Conservation (phyloP, 2,329 filamentous ascomycete species). For the Diplocarpon rosae region DNA sequence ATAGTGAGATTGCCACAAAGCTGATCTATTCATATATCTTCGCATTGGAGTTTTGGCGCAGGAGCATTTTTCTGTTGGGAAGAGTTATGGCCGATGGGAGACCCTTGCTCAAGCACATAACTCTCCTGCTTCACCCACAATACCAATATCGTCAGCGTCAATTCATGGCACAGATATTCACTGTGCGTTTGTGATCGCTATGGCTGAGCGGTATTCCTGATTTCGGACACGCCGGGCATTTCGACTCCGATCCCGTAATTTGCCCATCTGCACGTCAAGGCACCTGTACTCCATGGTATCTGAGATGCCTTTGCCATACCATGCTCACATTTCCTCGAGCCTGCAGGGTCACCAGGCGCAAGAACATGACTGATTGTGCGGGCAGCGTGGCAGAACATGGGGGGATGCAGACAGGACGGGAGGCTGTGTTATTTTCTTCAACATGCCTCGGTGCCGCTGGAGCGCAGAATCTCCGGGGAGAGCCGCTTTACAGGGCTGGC, state of each 20-base stretch:
- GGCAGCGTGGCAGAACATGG: neutral
- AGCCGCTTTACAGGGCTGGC: neutral
- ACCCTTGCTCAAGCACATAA: neutral
- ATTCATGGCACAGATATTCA: neutral
- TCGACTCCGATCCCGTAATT: neutral
- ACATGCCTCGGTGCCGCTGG: neutral
- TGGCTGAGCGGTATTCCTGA: neutral
- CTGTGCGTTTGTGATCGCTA: neutral
- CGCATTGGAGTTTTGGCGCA: neutral
- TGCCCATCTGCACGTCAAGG: neutral
- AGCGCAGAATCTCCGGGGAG: slow-evolving; percentile 1
- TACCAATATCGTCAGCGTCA: slow-evolving; percentile 1
- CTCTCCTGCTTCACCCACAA: neutral
- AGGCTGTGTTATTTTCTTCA: neutral
- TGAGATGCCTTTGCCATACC: neutral
- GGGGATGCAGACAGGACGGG: neutral
- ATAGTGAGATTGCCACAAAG: no score
- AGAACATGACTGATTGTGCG: neutral
- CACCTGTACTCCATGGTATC: neutral
- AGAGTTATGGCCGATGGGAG: neutral
- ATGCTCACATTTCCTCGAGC: no score
- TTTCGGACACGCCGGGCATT: neutral
- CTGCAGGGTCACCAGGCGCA: neutral
- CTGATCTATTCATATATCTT: no score
- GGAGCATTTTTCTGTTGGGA: no score